Evolutionary conservation across 192 early-diverging fungal genomes (phyloP).

Genomic region (Podila minutissima): DNA sequence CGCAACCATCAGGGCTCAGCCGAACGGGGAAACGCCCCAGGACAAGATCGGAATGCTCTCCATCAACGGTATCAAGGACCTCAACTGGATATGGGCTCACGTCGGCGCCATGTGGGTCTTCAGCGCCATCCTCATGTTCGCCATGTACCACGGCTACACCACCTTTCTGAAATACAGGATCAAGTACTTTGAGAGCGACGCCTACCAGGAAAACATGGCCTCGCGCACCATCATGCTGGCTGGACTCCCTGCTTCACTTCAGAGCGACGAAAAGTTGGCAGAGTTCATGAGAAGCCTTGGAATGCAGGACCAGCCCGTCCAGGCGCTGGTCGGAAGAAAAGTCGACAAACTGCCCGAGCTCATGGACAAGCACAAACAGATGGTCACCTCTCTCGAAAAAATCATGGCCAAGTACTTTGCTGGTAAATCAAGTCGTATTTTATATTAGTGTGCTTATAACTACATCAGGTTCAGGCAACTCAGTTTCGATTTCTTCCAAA

Average conservation of each 20-base stretch:
- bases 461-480: neutral
- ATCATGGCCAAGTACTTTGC: conserved; percentile 66
- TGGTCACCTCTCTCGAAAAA: conserved; percentile 72
- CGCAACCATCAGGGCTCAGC: conserved; percentile 46
- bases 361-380: conserved; percentile 70
- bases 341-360: conserved; percentile 71
- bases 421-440: conserved; percentile 17
- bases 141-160: conserved; percentile 62
- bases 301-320: conserved; percentile 54
- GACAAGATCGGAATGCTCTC: conserved; percentile 42
- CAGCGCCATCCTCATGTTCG: conserved; percentile 60
- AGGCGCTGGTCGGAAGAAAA: conserved; percentile 73
- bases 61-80: conserved; percentile 19
- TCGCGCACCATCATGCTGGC: conserved; percentile 75
- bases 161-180: conserved; percentile 62
- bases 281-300: conserved; percentile 58
- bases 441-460: neutral
- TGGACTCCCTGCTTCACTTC: conserved; percentile 66
- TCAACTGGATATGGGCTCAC: conserved; percentile 72
- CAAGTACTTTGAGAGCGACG: conserved; percentile 66
- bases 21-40: conserved; percentile 11
- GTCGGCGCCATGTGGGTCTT: conserved; percentile 66
- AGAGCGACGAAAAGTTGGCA: conserved; percentile 63
- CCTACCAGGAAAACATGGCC: conserved; percentile 70
- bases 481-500: neutral